A percentile compares a stretch with the other conserved stretches of the same genome.
Conservation (phyloP, 305 asterid species). For the Solanum aculeatissimum region DNA sequence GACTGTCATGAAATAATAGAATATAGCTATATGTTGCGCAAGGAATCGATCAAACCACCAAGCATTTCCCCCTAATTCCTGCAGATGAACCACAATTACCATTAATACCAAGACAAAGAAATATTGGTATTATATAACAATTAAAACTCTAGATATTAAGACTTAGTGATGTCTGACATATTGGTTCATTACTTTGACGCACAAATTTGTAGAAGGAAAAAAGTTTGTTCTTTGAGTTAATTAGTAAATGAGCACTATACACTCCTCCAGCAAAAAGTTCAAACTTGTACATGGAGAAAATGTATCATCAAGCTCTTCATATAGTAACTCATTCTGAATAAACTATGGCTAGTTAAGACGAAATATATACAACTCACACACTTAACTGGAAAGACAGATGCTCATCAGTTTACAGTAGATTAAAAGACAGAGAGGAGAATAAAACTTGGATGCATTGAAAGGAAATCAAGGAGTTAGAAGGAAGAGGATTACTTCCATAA, state of each 20-base stretch:
- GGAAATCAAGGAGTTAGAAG: constrained; percentile 3
- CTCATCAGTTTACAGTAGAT: not conserved
- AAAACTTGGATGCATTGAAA: not conserved
- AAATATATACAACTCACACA: not conserved
- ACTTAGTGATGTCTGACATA: not conserved
- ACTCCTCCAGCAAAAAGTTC: not conserved
- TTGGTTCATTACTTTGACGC: not conserved
- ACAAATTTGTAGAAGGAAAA: not conserved
- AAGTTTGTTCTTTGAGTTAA: not conserved
- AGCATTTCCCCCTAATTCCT: constrained; percentile 96
- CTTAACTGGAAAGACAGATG: not conserved
- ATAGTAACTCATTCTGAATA: not conserved
- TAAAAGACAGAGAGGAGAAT: not conserved
- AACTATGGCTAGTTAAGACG: not conserved
- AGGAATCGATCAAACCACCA: constrained; percentile 97
- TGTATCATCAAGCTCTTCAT: not conserved
- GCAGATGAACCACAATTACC: constrained; percentile 11
- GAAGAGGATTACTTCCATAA: constrained; percentile 75
- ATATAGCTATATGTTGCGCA: constrained; percentile 70
- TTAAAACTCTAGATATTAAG: not conserved
- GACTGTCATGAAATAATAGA: constrained; percentile 81
- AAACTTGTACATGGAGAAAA: not conserved
- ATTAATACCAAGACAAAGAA: not conserved
- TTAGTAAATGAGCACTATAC: not conserved
- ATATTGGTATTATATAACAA: not conserved